These are phyloP conservation scores for Zygotorulaspora chibaensis DNA, from an alignment of 805 yeast genomes.

Conservation along the genomic window DNA sequence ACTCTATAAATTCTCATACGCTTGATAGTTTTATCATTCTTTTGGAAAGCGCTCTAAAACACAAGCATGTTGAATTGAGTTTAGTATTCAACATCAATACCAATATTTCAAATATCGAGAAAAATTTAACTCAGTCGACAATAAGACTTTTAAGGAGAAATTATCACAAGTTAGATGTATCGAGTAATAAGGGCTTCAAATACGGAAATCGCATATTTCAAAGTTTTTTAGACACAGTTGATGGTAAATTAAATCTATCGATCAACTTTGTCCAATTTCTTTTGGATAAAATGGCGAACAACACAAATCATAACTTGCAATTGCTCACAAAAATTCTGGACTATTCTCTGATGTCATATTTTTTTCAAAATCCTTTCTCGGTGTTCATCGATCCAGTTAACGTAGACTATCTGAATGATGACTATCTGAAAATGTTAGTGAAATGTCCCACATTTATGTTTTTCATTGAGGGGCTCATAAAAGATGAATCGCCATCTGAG, in stretches of 20 bases:
- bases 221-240: constrained; percentile 34
- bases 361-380: constrained; percentile 34
- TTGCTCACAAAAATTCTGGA: constrained; percentile 32
- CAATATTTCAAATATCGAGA: constrained; percentile 33
- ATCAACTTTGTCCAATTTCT: constrained; percentile 29
- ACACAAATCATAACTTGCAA: constrained; percentile 31
- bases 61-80: constrained; percentile 27
- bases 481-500: constrained; percentile 24
- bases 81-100: constrained; percentile 33
- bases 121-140: constrained; percentile 32
- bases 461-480: constrained; percentile 31
- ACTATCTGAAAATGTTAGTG: constrained; percentile 24
- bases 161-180: constrained; percentile 28
- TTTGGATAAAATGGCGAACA: constrained; percentile 33
- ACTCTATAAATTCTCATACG: constrained; percentile 28
- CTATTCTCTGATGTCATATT: constrained; percentile 34
- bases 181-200: constrained; percentile 33
- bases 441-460: constrained; percentile 36
- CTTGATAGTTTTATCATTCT: constrained; percentile 29
- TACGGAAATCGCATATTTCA: constrained; percentile 34
- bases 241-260: constrained; percentile 33
- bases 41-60: constrained; percentile 26
- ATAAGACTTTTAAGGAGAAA: constrained; percentile 29
- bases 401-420: constrained; percentile 26
- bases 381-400: constrained; percentile 36